A percentile compares a stretch with the other conserved stretches of the same genome.
Conservation (phyloP, 2,329 filamentous ascomycete species). For the Exophiala mesophila region DNA sequence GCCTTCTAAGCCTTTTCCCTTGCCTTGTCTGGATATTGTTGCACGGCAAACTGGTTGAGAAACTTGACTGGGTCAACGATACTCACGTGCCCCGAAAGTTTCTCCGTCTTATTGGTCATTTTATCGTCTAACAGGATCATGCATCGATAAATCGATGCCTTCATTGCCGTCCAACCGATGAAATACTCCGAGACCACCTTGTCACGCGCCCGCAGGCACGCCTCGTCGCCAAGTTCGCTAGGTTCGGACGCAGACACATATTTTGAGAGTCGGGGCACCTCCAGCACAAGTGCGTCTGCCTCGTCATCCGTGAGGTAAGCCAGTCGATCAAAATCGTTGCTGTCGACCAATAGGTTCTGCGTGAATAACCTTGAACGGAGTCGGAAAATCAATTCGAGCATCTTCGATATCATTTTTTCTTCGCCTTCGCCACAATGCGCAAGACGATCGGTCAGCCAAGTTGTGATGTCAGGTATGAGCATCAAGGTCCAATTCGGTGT, state of each 20-base stretch:
- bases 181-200: slow-evolving; percentile 14
- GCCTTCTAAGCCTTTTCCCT: no score
- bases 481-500: slow-evolving; percentile 13
- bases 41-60: no score
- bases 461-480: slow-evolving; percentile 11
- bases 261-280: slow-evolving; percentile 1
- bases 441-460: slow-evolving; percentile 9
- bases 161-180: slow-evolving; percentile 13
- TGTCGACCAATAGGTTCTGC: neutral
- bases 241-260: neutral
- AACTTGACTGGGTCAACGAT: slow-evolving; percentile 2
- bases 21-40: no score
- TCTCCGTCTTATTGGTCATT: slow-evolving; percentile 7
- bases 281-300: slow-evolving; percentile 5
- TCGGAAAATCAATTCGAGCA: neutral
- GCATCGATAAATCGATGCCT: slow-evolving; percentile 7
- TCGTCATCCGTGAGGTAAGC: neutral
- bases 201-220: slow-evolving; percentile 10
- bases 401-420: neutral
- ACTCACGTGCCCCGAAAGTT: slow-evolving; percentile 13
- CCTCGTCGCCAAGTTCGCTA: neutral
- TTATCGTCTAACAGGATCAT: slow-evolving; percentile 14
- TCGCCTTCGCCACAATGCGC: neutral
- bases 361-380: neutral
- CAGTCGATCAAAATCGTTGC: slow-evolving; percentile 5